phyloP scores from a whole-genome alignment of 345 rosid genomes.

The Syzygium aqueum region DNA sequence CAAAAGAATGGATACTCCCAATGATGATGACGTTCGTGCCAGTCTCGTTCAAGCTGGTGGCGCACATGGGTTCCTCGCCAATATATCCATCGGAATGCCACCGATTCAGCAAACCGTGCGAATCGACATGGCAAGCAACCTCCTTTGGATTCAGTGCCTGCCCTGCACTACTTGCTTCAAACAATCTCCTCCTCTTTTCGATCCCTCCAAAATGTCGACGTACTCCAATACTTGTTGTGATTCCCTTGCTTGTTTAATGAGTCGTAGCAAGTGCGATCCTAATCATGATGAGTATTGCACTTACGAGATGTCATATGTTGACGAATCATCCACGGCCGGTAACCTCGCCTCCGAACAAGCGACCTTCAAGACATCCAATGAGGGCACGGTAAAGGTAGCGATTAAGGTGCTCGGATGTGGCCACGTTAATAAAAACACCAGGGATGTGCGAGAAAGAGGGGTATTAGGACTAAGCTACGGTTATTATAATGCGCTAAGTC shows the following conservation, averaged over 20 bases:
- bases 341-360: neutral
- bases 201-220: neutral
- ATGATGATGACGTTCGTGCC: neutral
- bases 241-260: neutral
- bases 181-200: neutral
- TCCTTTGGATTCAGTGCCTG: neutral
- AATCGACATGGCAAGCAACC: neutral
- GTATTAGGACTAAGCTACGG: neutral
- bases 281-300: neutral
- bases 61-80: neutral
- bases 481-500: no score
- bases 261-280: neutral
- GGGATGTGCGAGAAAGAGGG: neutral
- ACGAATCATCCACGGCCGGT: neutral
- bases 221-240: neutral
- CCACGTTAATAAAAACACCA: neutral
- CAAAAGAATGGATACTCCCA: neutral
- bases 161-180: neutral
- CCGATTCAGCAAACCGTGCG: neutral
- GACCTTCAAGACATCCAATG: neutral
- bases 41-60: neutral
- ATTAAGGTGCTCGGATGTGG: neutral
- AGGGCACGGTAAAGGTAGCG: neutral
- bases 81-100: neutral
- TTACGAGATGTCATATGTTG: no score